Base-by-base conservation (phyloP, 148 eudicot genomes). In the Rhododendron kiyosumense region DNA sequence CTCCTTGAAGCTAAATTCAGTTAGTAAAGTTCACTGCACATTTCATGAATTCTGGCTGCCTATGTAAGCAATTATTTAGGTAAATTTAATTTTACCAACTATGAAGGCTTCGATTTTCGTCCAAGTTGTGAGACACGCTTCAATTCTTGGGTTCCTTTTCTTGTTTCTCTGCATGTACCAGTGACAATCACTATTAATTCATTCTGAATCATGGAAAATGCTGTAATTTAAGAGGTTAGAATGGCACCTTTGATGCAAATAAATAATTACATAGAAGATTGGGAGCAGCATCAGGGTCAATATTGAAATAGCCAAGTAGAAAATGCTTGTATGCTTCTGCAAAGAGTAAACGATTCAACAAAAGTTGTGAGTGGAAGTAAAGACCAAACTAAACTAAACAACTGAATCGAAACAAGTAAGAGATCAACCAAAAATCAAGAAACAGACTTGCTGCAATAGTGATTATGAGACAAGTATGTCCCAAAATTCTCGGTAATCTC, bases 281-380 rank as follows among this genome's bases (percentile, higher is more conserved):
- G 99, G 99, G 86, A 97, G 95, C 89, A 97, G 85, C 99, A 96
- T 92, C 94, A 97, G 49, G 13, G 90, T 86, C 90, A 97, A 86
- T 84, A 97, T 88, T 48, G 99, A 93, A 20, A 89, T 88, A 69
- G 98, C 96, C 89, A 94, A 88, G 90, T 94, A 94, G 46, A 96
- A 88, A 38, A 94, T 83, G 88, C 91, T 94, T 34, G 93, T 89
- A 59, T 93, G 92, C 91, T 95, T 96, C 99, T 96, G 98, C 89
- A 92, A 5, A 81, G 41, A 81, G 12, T 79, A 81, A 85, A 78
- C 18, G 46, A 51, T 75, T 49, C 61, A 61, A 51, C 59, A 83
- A 30, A 0, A 22, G 5, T 15, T 0, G 49, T 71, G 38, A 71
- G 45, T 43, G 41, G 75, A 52, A 54, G 43, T 20, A 75, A 51